phyloP scores from a whole-genome alignment of 352 stramenopile species.

The Phytophthora sojae region DNA sequence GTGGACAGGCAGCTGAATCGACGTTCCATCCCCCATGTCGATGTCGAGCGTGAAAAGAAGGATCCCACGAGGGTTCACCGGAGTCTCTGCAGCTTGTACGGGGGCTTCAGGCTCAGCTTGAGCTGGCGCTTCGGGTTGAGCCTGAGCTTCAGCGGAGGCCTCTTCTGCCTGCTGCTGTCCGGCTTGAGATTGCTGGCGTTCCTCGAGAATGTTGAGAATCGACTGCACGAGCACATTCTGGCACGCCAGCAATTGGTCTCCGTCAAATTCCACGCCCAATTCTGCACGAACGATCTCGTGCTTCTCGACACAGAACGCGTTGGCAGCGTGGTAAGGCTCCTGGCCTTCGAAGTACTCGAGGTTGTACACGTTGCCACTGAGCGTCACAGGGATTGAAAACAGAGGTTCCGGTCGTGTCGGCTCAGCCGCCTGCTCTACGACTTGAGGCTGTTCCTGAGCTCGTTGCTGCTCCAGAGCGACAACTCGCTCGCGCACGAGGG shows the following conservation, averaged over 20 bases:
- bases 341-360: conserved; percentile 76
- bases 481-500: conserved; percentile 48
- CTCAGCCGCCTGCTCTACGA: conserved; percentile 16
- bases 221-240: conserved; percentile 60
- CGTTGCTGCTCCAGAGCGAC: conserved; percentile 24
- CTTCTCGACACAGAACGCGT: conserved; percentile 80
- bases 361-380: conserved; percentile 62
- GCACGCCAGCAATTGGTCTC: conserved; percentile 67
- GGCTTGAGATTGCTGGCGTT: conserved; percentile 30
- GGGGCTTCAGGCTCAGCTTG: conserved; percentile 14
- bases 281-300: conserved; percentile 62
- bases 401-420: conserved; percentile 38
- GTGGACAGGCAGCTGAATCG: conserved; percentile 55
- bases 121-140: background rate
- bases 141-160: conserved; percentile 8
- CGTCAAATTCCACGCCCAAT: conserved; percentile 62
- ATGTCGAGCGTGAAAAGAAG: conserved; percentile 81
- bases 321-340: conserved; percentile 60
- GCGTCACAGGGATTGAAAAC: conserved; percentile 68
- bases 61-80: conserved; percentile 30
- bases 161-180: conserved; percentile 27
- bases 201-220: conserved; percentile 41
- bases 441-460: conserved; percentile 13
- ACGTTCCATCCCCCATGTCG: conserved; percentile 58
- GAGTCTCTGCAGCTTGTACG: conserved; percentile 13